Base-by-base conservation (phyloP, 1,139 yeast genomes). In the Kazachstania sp. region DNA sequence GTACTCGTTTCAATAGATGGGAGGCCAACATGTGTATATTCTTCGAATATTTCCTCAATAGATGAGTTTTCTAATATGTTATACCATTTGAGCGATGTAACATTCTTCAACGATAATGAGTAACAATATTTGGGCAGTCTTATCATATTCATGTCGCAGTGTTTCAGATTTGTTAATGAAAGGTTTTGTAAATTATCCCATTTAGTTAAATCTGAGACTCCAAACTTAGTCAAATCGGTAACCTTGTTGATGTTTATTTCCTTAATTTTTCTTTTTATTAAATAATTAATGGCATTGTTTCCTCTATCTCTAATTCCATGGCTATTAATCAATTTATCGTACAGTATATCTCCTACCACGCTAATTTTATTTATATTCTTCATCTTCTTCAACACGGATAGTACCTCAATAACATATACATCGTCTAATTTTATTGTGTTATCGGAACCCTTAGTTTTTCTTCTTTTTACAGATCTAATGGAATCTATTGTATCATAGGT, bases 301-400 rank as follows among this genome's bases (percentile, higher is more conserved):
- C 64, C 60, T 40, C 60, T 56, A 42, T 60, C 64, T 41, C 65
- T 50, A 4, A 53, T 51, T 7, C 66, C 66, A 41, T 60, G 63
- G n/a, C 55, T 51, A 49, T 62, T 62, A 7, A 61, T 51, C 36
- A 61, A 18, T 13, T 54, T 44, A 37, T 56, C 61, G 45, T 52
- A 61, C 18, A 62, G 36, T 3, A 32, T 31, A 23, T 52, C 53
- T 4, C 61, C 59, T 35, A 57, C 46, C 4, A 56, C 55, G 11
- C 48, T 39, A 3, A 63, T 31, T 28, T 43, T 51, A 8, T 31
- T 30, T 31, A 63, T 40, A 43, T 52, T 49, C 31, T 55, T 58
- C 59, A 62, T 53, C 9, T 44, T 13, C 13, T 59, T 62, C 46
- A 58, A 45, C 38, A 42, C 46, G 18, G 49, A 47, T 2, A 57